Evolutionary conservation across 108 stramenopile species (phyloP), one percentile per base, ranked within the genome.

Genomic region (Chaetoceros muelleri): DNA sequence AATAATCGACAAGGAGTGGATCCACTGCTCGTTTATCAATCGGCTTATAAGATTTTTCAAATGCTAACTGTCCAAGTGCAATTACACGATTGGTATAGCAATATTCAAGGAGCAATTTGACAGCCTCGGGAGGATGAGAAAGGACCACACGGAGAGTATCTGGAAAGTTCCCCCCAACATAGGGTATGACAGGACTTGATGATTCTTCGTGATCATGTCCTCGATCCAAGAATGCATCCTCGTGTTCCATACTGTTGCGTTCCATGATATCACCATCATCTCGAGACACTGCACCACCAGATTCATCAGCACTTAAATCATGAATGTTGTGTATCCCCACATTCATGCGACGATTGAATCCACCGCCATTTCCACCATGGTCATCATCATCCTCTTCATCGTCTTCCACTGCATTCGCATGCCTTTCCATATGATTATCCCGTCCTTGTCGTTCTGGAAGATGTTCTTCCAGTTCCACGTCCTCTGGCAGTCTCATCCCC

Each of bases 61-160:
- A 88, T 18, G 86, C 90, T 30, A 82, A 62, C 20, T 69, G 62
- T 3, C 90, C 90, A 8, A 93, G 74, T 16, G 69, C 61, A 13
- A 61, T 64, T 19, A 88, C 84, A 49, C 87, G 81, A 59, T 93
- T 88, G 1, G 87, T 93, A 68, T 87, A 93, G 64, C 79, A 74
- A 57, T 93, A 88, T 57, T 93, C 90, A 51, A 93, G 60, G n/a
- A 93, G 58, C 21, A 93, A 61, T 51, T 81, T 78, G 28, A 93
- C 77, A n/a, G 90, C 84, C 47, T 93, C 81, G 1, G 90, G 85
- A 24, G 86, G 60, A 60, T 92, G 84, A 48, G 87, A 5, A 40
- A 40, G 34, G 34, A 13, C 13, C 8, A 40, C 13, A 40, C 13
- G 34, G 13, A 40, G 5, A 40, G 34, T 40, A 13, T 10, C 5